These are phyloP conservation scores for Metschnikowia koreensis DNA, from an alignment of 805 yeast species.

Conservation along the genomic window DNA sequence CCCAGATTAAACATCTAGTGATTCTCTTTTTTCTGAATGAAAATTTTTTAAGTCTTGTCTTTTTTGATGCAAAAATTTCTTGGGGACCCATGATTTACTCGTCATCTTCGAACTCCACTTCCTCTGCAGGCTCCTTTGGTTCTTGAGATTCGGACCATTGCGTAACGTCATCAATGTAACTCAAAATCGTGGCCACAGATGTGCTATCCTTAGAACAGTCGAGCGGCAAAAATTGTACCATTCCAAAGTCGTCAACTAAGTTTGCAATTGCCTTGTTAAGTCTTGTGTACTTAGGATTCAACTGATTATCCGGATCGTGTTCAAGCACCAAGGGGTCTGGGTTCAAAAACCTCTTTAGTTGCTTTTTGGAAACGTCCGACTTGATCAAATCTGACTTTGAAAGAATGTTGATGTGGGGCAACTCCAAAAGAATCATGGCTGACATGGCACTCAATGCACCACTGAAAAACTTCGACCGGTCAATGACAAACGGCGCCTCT, in stretches of 20 bases:
- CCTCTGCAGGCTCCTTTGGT: conserved; percentile 87
- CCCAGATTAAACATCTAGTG: too few relatives aligned
- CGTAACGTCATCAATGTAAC: conserved; percentile 93
- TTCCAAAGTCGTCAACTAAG: conserved; percentile 94
- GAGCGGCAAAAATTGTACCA: conserved; percentile 94
- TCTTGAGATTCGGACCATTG: conserved; percentile 98
- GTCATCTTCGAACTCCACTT: conserved; percentile 18
- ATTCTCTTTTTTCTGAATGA: too few relatives aligned
- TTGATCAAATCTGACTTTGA: conserved; percentile 85
- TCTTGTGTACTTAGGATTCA: conserved; percentile 59
- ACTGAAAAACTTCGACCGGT: conserved; percentile 86
- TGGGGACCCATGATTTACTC: neutral
- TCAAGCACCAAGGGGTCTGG: conserved; percentile 84
- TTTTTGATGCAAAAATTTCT: neutral
- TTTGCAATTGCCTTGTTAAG: conserved; percentile 83
- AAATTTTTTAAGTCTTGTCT: too few relatives aligned
- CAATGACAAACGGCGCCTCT: conserved; percentile 93
- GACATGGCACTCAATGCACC: conserved; percentile 98
- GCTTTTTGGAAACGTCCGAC: conserved; percentile 71
- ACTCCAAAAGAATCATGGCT: conserved; percentile 91
- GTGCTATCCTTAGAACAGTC: conserved; percentile 69
- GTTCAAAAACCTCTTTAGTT: conserved; percentile 77
- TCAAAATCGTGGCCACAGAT: conserved; percentile 75
- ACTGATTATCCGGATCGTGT: conserved; percentile 14
- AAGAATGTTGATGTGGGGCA: conserved; percentile 90